These are phyloP conservation scores for Pseudonectria buxi DNA, from an alignment of 2,329 filamentous ascomycete species.

Conservation along the genomic window DNA sequence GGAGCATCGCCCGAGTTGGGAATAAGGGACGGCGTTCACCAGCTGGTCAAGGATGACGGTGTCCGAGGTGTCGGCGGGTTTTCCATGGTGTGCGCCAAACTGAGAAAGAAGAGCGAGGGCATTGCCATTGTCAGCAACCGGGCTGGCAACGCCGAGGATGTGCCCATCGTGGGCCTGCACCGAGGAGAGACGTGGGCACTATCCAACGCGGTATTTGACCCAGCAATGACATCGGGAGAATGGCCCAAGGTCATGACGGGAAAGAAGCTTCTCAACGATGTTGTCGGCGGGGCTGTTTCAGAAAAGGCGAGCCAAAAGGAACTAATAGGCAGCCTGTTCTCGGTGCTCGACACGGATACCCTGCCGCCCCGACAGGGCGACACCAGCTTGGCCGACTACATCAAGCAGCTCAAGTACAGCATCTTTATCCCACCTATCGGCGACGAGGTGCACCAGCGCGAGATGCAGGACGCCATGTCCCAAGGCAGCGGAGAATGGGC, in stretches of 20 bases:
- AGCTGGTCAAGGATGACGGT: slow-evolving; percentile 44
- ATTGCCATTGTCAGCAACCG: slow-evolving; percentile 59
- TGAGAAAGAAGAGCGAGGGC: slow-evolving; percentile 42
- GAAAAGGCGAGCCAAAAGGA: slow-evolving; percentile 37
- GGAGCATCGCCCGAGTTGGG: slow-evolving; percentile 41
- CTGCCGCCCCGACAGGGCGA: slow-evolving; percentile 37
- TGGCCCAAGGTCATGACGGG: slow-evolving; percentile 59
- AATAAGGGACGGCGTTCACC: slow-evolving; percentile 43
- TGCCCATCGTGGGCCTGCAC: slow-evolving; percentile 50
- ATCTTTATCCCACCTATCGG: slow-evolving; percentile 56
- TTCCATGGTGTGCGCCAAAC: slow-evolving; percentile 58
- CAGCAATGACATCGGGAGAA: slow-evolving; percentile 30
- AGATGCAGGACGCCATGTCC: slow-evolving; percentile 37
- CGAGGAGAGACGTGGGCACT: slow-evolving; percentile 50
- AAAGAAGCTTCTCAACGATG: slow-evolving; percentile 36
- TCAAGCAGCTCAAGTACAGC: slow-evolving; percentile 49
- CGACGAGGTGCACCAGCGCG: slow-evolving; percentile 36
- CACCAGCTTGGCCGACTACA: slow-evolving; percentile 46
- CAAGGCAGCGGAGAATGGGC: slow-evolving; percentile 32
- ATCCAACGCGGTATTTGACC: slow-evolving; percentile 55
- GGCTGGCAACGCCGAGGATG: slow-evolving; percentile 43
- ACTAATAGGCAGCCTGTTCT: slow-evolving; percentile 46
- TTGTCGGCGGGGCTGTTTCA: slow-evolving; percentile 34
- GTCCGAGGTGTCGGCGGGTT: slow-evolving; percentile 60
- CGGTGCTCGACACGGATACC: slow-evolving; percentile 50